Conservation (phyloP, 2,329 filamentous ascomycete species). For the Parastagonospora avenae region DNA sequence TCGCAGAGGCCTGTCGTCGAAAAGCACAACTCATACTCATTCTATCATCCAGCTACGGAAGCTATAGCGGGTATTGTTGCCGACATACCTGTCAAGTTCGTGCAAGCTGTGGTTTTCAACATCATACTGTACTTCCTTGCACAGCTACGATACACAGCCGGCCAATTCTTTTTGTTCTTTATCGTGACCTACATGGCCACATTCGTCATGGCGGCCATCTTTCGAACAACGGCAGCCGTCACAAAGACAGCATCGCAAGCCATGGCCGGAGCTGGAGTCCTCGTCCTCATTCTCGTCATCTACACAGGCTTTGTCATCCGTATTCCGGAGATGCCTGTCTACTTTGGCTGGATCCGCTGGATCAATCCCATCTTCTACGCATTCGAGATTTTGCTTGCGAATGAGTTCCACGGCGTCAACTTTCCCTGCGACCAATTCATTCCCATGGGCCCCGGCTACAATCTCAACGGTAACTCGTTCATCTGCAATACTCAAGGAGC, state of each 20-base stretch:
- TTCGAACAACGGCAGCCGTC: slow-evolving; percentile 75
- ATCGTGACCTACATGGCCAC: slow-evolving; percentile 61
- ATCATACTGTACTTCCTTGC: slow-evolving; percentile 84
- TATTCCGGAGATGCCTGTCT: slow-evolving; percentile 60
- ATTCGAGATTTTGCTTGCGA: slow-evolving; percentile 79
- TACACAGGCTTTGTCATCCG: slow-evolving; percentile 72
- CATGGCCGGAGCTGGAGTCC: slow-evolving; percentile 58
- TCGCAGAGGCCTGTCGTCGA: slow-evolving; percentile 88
- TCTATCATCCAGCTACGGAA: slow-evolving; percentile 88
- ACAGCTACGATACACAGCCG: slow-evolving; percentile 72
- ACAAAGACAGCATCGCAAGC: slow-evolving; percentile 69
- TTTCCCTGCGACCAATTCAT: slow-evolving; percentile 46
- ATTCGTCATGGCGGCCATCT: slow-evolving; percentile 79
- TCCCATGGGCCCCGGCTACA: slow-evolving; percentile 45
- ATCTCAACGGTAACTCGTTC: slow-evolving; percentile 28
- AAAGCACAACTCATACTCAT: slow-evolving; percentile 82
- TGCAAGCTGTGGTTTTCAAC: slow-evolving; percentile 75
- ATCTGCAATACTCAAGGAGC: slow-evolving; percentile 49
- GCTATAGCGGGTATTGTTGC: slow-evolving; percentile 81
- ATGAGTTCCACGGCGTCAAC: slow-evolving; percentile 61
- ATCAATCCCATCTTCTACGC: slow-evolving; percentile 75
- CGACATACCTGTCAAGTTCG: slow-evolving; percentile 80
- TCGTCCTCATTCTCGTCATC: slow-evolving; percentile 68
- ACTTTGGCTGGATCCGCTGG: slow-evolving; percentile 60
- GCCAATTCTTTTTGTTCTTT: slow-evolving; percentile 83